Evolutionary conservation across 2,329 filamentous ascomycete species (phyloP), one percentile per base, ranked within the genome.

Genomic region (Myriosclerotinia duriaeana): DNA sequence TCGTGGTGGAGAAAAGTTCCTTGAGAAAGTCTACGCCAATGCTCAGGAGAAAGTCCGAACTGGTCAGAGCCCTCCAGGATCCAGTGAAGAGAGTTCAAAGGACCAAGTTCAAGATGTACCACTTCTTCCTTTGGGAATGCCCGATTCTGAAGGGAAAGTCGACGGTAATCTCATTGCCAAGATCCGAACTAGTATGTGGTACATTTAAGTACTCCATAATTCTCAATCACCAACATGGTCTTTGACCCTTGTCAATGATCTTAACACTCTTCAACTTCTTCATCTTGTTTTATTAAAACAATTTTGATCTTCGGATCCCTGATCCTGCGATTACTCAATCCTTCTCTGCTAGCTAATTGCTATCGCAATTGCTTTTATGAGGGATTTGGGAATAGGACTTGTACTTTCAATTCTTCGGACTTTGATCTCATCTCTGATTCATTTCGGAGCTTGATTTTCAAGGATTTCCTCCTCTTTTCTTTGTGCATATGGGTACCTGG

Each of bases 1-100:
- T 76, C 71, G 77, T 62, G 71, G 77, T 62, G 79, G 80, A 14
- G 77, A 80, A 53, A 82, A 83, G 72, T 80, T 73, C 42, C 71
- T 75, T 34, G 76, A 77, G 65, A 59, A 15, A 14, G 65, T 65
- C 11, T 71, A 73, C 54, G 46, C 36, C 8, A 44, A 72, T 59
- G 71, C 74, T 46, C 66, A 54, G 7, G 66, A 64, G 61, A 67
- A 22, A 30, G 55, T 59, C 65, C 60, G 65, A 44, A 54, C 53
- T 38, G 64, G 63, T 11, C 69, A 66, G 20, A 48, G 64, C n/a
- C 54, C 36, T n/a, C 64, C 44, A 40, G 56, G 68, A n/a, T 73
- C 73, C 14, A 64, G 48, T 30, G 58, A 72, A 12, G 72, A 69
- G 38, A 69, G 72, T n/a, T 69, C 68, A 20, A 56, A 66, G 11